phyloP scores from a whole-genome alignment of 306 rosid species.

The Rosa multiflora region DNA sequence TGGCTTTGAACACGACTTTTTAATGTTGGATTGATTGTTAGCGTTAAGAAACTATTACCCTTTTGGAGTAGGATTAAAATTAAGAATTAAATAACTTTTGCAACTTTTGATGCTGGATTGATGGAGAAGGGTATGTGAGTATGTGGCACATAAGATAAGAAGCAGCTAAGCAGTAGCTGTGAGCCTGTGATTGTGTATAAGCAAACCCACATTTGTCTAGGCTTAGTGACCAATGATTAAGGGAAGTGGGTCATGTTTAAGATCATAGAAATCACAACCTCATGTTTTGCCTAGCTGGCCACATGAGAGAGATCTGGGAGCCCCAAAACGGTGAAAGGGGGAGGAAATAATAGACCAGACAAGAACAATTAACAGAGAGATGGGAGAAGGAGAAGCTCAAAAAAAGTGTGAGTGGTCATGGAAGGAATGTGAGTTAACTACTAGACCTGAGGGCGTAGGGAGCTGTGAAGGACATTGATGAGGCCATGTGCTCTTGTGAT shows the following conservation, averaged over 20 bases:
- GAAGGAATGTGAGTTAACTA: constrained; percentile 40
- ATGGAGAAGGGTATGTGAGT: neutral
- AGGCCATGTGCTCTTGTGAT: constrained; percentile 46
- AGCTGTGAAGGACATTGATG: constrained; percentile 50
- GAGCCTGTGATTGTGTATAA: neutral
- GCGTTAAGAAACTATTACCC: neutral
- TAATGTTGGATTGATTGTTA: neutral
- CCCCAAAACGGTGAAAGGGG: neutral
- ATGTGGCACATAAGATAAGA: neutral
- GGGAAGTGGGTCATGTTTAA: neutral
- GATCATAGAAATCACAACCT: neutral
- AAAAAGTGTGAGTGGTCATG: constrained; percentile 18
- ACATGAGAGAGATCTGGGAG: neutral
- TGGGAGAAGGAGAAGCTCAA: constrained; percentile 3
- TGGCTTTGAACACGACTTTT: neutral
- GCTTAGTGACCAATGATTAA: neutral
- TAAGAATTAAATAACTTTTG: neutral
- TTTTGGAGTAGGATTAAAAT: neutral
- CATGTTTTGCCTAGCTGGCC: constrained; percentile 4
- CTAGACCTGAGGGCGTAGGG: neutral
- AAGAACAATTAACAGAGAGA: neutral
- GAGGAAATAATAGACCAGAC: neutral
- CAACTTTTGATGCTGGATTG: neutral
- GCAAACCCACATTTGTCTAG: neutral
- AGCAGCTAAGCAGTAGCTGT: constrained; percentile 7